phyloP scores from a whole-genome alignment of 2,329 filamentous ascomycete species.

The Fusarium sp. region DNA sequence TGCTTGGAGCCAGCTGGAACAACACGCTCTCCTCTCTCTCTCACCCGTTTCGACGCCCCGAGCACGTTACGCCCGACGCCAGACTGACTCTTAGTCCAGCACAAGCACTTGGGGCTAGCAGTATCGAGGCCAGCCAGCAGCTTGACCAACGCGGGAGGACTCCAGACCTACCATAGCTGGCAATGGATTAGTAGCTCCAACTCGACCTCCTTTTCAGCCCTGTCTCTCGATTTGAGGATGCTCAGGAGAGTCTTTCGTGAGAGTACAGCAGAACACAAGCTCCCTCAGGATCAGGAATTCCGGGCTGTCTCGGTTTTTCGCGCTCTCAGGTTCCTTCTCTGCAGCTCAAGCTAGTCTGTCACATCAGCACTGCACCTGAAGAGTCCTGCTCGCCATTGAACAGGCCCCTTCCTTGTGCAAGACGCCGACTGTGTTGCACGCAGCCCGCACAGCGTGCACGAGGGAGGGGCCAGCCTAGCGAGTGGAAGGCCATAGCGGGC shows the following conservation, averaged over 20 bases:
- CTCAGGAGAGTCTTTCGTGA: conserved; percentile 2
- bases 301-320: conserved; percentile 6
- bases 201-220: conserved; percentile 40
- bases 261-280: conserved; percentile 23
- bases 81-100: conserved; percentile 25
- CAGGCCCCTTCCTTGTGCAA: conserved; percentile 40
- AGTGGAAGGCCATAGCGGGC: conserved; percentile 42
- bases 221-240: conserved; percentile 26
- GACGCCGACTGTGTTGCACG: conserved; percentile 39
- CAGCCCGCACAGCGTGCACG: conserved; percentile 41
- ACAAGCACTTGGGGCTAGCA: conserved; percentile 23
- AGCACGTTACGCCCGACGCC: conserved; percentile 34
- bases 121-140: conserved; percentile 28
- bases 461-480: conserved; percentile 39
- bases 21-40: conserved; percentile 19
- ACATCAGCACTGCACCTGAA: conserved; percentile 26
- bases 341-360: conserved; percentile 11
- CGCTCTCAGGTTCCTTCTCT: conserved; percentile 18
- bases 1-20: conserved; percentile 16
- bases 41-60: conserved; percentile 34
- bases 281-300: conserved; percentile 32
- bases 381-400: conserved; percentile 17
- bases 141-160: background rate
- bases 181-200: conserved; percentile 20
- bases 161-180: conserved; percentile 13